Percentiles rank a stretch among this genome's conserved stretches.
Conservation (phyloP, 1,284 basidiomycete species). For the Fomitopsis palustris region DNA sequence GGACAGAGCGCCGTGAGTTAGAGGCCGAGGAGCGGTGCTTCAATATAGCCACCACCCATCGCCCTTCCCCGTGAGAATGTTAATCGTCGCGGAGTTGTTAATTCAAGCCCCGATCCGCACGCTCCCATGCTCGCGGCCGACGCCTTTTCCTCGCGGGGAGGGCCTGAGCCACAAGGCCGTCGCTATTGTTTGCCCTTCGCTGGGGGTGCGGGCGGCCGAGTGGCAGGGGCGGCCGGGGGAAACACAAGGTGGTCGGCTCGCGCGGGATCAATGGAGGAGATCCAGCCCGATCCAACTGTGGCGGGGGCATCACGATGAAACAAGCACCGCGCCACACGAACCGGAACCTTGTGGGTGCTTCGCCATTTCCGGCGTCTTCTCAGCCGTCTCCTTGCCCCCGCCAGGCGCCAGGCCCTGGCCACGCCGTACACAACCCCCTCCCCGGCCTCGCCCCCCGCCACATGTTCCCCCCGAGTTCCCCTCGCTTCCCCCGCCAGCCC, state of each 20-base stretch:
- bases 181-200: background rate
- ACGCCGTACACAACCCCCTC: slow-evolving; percentile 1
- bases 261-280: slow-evolving; percentile 1
- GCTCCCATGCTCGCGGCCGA: slow-evolving; percentile 18
- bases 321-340: slow-evolving; percentile 3
- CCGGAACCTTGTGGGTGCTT: slow-evolving; percentile 8
- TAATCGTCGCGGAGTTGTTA: slow-evolving; percentile 20
- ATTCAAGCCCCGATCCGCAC: slow-evolving; percentile 18
- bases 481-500: background rate
- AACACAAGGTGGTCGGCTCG: background rate
- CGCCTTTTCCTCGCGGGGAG: background rate
- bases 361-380: background rate
- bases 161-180: background rate
- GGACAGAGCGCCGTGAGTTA: slow-evolving; percentile 13
- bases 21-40: slow-evolving; percentile 16
- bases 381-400: background rate
- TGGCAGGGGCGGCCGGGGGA: background rate
- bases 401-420: background rate
- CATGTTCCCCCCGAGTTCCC: background rate
- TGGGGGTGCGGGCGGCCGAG: background rate
- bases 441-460: background rate
- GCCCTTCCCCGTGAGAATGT: slow-evolving; percentile 23
- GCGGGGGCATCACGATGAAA: slow-evolving; percentile 8
- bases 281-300: slow-evolving; percentile 1
- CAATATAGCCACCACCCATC: slow-evolving; percentile 16